phyloP scores from a whole-genome alignment of 2,329 filamentous ascomycete genomes.

The Xylaria sp. region DNA sequence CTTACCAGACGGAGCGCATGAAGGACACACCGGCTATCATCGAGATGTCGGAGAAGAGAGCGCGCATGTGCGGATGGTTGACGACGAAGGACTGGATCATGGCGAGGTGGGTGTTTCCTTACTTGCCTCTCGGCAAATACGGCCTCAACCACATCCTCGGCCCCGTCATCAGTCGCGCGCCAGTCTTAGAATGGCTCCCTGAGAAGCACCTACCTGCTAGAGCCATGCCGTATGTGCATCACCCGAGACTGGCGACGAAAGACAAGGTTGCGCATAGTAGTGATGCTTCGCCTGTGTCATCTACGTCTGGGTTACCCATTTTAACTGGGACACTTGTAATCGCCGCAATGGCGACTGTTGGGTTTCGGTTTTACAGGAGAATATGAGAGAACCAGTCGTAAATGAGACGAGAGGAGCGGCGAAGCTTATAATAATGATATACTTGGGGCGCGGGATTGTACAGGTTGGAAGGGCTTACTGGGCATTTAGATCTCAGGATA shows the following conservation, averaged over 20 bases:
- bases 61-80: slow-evolving; percentile 39
- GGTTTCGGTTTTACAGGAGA: slow-evolving; percentile 38
- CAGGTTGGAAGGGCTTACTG: not conserved
- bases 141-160: slow-evolving; percentile 32
- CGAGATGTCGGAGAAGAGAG: slow-evolving; percentile 36
- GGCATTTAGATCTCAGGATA: not conserved
- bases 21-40: slow-evolving; percentile 41
- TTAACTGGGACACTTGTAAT: slow-evolving; percentile 29
- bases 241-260: slow-evolving; percentile 12
- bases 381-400: slow-evolving; percentile 7
- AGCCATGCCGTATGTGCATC: slow-evolving; percentile 41
- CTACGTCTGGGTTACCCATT: slow-evolving; percentile 17
- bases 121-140: slow-evolving; percentile 26
- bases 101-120: slow-evolving; percentile 33
- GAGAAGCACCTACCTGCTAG: slow-evolving; percentile 37
- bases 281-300: not conserved
- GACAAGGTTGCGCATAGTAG: not conserved
- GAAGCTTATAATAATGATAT: not conserved
- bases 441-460: not conserved
- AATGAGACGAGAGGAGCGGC: not conserved
- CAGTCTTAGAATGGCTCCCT: slow-evolving; percentile 45
- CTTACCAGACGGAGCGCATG: slow-evolving; percentile 42
- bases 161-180: slow-evolving; percentile 35
- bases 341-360: slow-evolving; percentile 36
- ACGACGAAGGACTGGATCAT: slow-evolving; percentile 39